Percentiles rank a stretch among this genome's conserved stretches.
Conservation (phyloP, 441 rosid species). For the Breynia disticha region DNA sequence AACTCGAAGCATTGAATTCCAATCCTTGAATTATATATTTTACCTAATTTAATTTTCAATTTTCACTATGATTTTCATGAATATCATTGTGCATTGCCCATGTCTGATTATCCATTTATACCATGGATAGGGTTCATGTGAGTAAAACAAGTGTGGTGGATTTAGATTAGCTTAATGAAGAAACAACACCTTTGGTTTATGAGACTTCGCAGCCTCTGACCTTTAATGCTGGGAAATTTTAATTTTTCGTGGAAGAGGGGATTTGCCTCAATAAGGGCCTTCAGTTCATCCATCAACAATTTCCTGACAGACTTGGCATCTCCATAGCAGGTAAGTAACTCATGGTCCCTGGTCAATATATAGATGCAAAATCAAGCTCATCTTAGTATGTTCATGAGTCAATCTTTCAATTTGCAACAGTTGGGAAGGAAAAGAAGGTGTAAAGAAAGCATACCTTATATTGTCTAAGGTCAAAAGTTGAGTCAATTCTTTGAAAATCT, state of each 20-base stretch:
- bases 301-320: slow-evolving; percentile 40
- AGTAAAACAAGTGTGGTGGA: too few relatives aligned
- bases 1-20: neutral
- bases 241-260: slow-evolving; percentile 40
- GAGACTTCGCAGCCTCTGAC: slow-evolving; percentile 38
- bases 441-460: slow-evolving; percentile 25
- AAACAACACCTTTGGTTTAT: slow-evolving; percentile 44
- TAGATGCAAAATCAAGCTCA: slow-evolving; percentile 7
- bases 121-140: neutral
- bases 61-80: too few relatives aligned
- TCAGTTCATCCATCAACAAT: slow-evolving; percentile 30
- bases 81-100: too few relatives aligned
- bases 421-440: neutral
- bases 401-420: neutral
- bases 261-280: slow-evolving; percentile 40
- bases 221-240: slow-evolving; percentile 33
- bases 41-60: too few relatives aligned
- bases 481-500: slow-evolving; percentile 39
- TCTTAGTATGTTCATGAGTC: slow-evolving; percentile 1
- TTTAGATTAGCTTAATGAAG: neutral
- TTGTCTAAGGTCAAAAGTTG: slow-evolving; percentile 41
- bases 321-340: slow-evolving; percentile 30
- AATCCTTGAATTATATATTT: too few relatives aligned
- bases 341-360: slow-evolving; percentile 35
- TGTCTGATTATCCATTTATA: neutral